Percentiles rank a stretch among this genome's conserved stretches.
These are phyloP conservation scores for Paecilomyces sp. DNA, from an alignment of 2,329 filamentous ascomycete genomes.

Conservation along the genomic window DNA sequence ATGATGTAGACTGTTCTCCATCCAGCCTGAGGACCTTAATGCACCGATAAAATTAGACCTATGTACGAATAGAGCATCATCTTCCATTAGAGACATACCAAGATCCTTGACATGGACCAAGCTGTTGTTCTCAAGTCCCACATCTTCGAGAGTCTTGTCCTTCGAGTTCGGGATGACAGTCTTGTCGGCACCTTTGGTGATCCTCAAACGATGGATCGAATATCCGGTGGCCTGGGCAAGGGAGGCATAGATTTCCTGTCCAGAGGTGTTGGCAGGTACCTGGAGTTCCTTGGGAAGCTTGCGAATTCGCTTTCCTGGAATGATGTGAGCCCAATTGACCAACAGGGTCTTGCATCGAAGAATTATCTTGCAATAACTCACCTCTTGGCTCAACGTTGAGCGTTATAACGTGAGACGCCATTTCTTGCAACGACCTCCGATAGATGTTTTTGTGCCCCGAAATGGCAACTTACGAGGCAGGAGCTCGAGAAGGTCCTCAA, in stretches of 20 bases:
- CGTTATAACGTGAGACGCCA: conserved; percentile 30
- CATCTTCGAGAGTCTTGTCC: conserved; percentile 46
- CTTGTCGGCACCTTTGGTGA: conserved; percentile 60
- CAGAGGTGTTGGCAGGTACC: conserved; percentile 44
- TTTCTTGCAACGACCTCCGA: conserved; percentile 6
- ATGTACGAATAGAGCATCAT: neutral
- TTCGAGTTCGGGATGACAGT: conserved; percentile 48
- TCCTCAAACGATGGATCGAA: conserved; percentile 53
- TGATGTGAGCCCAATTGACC: conserved; percentile 8
- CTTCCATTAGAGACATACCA: conserved; percentile 48
- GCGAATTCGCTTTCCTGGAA: conserved; percentile 54
- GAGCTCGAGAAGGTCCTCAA: neutral
- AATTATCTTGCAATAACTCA: conserved; percentile 14
- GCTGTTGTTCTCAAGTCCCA: conserved; percentile 52
- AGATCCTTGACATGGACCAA: conserved; percentile 85
- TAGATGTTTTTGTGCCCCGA: neutral
- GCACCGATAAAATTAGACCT: neutral
- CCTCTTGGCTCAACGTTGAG: conserved; percentile 36
- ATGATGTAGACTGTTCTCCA: conserved; percentile 94
- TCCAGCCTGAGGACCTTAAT: conserved; percentile 71
- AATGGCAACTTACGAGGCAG: neutral
- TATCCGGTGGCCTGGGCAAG: conserved; percentile 49
- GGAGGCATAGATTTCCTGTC: conserved; percentile 50
- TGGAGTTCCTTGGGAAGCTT: conserved; percentile 52
- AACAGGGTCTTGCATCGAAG: neutral